Evolutionary conservation across 495 filamentous ascomycete genomes (phyloP), one percentile per base, ranked within the genome.

Genomic region (Aspergillus wentii): DNA sequence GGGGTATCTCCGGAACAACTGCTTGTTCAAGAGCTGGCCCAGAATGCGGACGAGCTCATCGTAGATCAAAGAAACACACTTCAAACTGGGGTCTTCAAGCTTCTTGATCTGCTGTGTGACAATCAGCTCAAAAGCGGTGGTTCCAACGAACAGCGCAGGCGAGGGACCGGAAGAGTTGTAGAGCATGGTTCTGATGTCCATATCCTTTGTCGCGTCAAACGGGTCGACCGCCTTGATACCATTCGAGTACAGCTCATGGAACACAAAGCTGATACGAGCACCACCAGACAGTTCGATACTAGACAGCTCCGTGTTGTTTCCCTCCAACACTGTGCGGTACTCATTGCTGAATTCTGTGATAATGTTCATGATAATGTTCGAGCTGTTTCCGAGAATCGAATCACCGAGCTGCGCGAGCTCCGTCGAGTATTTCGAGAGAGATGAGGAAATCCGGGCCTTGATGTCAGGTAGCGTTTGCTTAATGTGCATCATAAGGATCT

Each of bases 401-500:
- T 96, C 92, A 16, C 94, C 94, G 14, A 99, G 75, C 37, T 81
- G 75, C 20, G 72, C 60, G 15, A 99, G 76, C 61, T 99, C 94
- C 23, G 80, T 64, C 3, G 74, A 72, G 61, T 99, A 99, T 51
- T 97, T 97, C 54, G 90, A 85, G 33, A 99, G 77, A 22, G 89
- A 94, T 41, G 85, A 82, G 8, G 85, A 77, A 55, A 99, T 99
- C 43, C 94, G 85, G 13, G 82, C 84, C 64, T 97, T 99, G 72
- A 99, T 99, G 57, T 99, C 92, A 17, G 92, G 92, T 8, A 99
- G 77, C 5, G 92, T 99, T 71, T 99, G 92, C 66, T 99, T 99
- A 72, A 99, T 99, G 71, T 99, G 92, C 92, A 97, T 99, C 92
- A 97, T 97, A 42, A 99, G 78, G 62, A 99, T 97, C 81, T 85